phyloP scores from a whole-genome alignment of 2,329 filamentous ascomycete genomes.

The Rutstroemia sydowiana region DNA sequence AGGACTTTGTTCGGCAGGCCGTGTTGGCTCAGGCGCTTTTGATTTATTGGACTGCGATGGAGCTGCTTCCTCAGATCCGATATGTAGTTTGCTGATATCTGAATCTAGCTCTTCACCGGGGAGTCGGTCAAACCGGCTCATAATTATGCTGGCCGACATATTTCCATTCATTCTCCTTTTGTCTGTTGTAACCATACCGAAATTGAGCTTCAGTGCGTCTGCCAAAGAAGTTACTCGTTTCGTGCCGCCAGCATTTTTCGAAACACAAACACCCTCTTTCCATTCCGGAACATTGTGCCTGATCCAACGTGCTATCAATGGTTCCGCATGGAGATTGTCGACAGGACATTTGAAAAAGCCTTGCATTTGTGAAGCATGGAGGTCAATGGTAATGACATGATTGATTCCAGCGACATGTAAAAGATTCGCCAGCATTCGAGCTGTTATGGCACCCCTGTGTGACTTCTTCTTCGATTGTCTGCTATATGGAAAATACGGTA shows the following conservation, averaged over 20 bases:
- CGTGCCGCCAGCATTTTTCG: conserved; percentile 95
- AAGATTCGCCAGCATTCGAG: conserved; percentile 93
- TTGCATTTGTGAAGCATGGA: conserved; percentile 98
- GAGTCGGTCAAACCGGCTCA: conserved; percentile 57
- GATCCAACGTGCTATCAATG: conserved; percentile 93
- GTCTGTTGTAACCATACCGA: conserved; percentile 90
- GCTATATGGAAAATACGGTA: conserved; percentile 98
- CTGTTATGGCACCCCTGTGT: conserved; percentile 91
- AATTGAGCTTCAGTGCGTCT: conserved; percentile 93
- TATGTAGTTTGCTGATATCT: conserved; percentile 25
- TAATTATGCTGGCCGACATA: conserved; percentile 74
- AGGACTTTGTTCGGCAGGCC: conserved; percentile 12
- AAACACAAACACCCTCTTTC: conserved; percentile 90
- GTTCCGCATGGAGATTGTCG: conserved; percentile 94
- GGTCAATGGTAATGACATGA: conserved; percentile 94
- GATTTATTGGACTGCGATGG: conserved; percentile 12
- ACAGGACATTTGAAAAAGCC: conserved; percentile 98
- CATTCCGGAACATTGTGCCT: conserved; percentile 79
- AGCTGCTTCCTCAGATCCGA: conserved; percentile 14
- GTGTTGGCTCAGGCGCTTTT: background rate
- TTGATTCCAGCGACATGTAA: conserved; percentile 90
- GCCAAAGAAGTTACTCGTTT: conserved; percentile 95
- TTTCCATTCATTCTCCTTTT: conserved; percentile 53
- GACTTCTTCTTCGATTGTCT: conserved; percentile 99
- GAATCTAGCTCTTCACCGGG: conserved; percentile 40